Evolutionary conservation across 1,284 basidiomycete species (phyloP).

Genomic region (Moesziomyces globuligerus): DNA sequence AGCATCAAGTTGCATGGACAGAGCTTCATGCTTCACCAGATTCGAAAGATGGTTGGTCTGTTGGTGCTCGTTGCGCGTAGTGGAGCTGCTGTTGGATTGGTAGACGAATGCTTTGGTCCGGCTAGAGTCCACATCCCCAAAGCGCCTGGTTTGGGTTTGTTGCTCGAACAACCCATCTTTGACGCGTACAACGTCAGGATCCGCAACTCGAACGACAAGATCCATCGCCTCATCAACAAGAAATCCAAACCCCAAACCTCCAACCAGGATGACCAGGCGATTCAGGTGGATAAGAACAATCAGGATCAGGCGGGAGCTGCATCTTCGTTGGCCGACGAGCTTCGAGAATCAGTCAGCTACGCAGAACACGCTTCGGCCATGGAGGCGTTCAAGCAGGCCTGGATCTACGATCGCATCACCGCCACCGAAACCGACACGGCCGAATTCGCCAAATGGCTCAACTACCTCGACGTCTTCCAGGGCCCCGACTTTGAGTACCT

Average conservation of each 20-base stretch:
- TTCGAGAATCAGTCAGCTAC: slow-evolving; percentile 51
- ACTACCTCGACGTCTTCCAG: slow-evolving; percentile 61
- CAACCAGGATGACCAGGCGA: too few species aligned
- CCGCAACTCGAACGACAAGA: slow-evolving; percentile 55
- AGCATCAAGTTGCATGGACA: slow-evolving; percentile 93
- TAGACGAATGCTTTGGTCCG: slow-evolving; percentile 72
- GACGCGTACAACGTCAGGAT: slow-evolving; percentile 79
- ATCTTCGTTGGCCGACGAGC: slow-evolving; percentile 24
- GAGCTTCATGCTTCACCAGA: slow-evolving; percentile 98
- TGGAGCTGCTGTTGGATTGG: slow-evolving; percentile 51
- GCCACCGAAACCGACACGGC: slow-evolving; percentile 81
- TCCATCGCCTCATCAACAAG: slow-evolving; percentile 67
- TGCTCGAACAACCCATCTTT: slow-evolving; percentile 93
- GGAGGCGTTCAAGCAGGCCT: slow-evolving; percentile 62
- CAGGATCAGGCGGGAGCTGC: slow-evolving; percentile 2
- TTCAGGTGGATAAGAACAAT: slow-evolving; percentile 19
- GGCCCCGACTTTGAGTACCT: slow-evolving; percentile 66
- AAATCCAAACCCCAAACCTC: background rate
- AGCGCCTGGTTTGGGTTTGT: slow-evolving; percentile 91
- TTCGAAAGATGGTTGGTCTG: slow-evolving; percentile 94
- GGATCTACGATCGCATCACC: slow-evolving; percentile 64
- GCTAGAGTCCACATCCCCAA: slow-evolving; percentile 89
- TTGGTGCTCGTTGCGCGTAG: slow-evolving; percentile 74
- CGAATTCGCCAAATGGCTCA: slow-evolving; percentile 70
- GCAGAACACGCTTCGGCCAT: slow-evolving; percentile 32